A percentile compares a stretch with the other conserved stretches of the same genome.
phyloP scores from a whole-genome alignment of 371 early-diverging fungal species.

The Saksenaea oblongispora region DNA sequence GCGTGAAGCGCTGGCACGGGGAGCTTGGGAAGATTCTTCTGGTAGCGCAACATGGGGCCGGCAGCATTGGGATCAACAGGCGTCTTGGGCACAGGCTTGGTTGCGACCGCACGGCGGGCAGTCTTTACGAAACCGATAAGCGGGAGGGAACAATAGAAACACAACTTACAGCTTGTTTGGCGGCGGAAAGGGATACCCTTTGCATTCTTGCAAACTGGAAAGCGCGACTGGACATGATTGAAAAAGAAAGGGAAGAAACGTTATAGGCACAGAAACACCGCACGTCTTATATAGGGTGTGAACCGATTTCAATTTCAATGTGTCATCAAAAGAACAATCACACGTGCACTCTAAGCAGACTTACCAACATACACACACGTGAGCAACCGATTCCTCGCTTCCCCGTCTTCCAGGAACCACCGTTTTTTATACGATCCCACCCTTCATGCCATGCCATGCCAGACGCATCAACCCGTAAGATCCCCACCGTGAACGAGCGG shows the following conservation, averaged over 20 bases:
- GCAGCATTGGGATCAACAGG: conserved; percentile 46
- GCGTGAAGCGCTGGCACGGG: conserved; percentile 88
- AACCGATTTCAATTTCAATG: no score
- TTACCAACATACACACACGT: no score
- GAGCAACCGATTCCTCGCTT: no score
- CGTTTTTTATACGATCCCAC: no score
- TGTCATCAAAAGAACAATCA: no score
- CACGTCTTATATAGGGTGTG: neutral
- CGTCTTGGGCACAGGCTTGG: conserved; percentile 40
- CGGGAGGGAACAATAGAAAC: neutral
- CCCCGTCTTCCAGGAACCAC: no score
- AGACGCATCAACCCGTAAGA: no score
- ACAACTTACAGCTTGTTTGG: conserved; percentile 11
- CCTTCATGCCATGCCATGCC: no score
- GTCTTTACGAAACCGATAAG: neutral
- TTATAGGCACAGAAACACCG: neutral
- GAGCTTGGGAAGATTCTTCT: conserved; percentile 76
- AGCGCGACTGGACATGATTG: neutral
- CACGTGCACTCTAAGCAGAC: no score
- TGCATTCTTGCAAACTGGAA: conserved; percentile 12
- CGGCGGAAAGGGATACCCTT: conserved; percentile 9
- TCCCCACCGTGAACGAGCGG: no score
- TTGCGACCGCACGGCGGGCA: conserved; percentile 24
- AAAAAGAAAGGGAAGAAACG: neutral
- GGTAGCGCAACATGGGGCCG: conserved; percentile 68